Percentiles rank a stretch among this genome's conserved stretches.
Conservation (phyloP, 495 filamentous ascomycete species). For the Corynascus novoguineensis region DNA sequence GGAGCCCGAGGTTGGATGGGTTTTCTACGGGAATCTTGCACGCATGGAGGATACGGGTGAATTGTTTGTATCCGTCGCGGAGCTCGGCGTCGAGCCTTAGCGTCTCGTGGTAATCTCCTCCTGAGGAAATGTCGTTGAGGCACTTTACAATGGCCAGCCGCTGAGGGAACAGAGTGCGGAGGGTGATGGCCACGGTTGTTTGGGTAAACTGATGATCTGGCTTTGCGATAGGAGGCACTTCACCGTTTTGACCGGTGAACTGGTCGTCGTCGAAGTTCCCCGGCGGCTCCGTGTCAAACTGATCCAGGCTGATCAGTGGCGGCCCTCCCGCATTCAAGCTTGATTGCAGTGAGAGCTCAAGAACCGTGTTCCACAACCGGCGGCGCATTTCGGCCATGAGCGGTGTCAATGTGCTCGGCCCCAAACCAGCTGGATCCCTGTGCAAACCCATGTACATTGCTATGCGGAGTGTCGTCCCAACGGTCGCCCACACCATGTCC, state of each 20-base stretch:
- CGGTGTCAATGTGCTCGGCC: conserved; percentile 15
- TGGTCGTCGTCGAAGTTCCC: conserved; percentile 46
- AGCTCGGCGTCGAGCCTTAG: conserved; percentile 34
- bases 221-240: conserved; percentile 10
- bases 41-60: conserved; percentile 38
- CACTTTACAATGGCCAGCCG: conserved; percentile 44
- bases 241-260: conserved; percentile 7
- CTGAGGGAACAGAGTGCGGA: conserved; percentile 42
- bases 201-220: conserved; percentile 40
- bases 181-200: conserved; percentile 39
- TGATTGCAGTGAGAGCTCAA: conserved; percentile 51
- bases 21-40: conserved; percentile 9
- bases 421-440: conserved; percentile 19
- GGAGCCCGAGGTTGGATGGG: conserved; percentile 35
- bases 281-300: conserved; percentile 45
- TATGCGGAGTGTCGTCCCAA: conserved; percentile 18
- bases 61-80: conserved; percentile 30
- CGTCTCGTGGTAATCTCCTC: conserved; percentile 28
- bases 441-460: conserved; percentile 30
- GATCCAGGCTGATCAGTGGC: conserved; percentile 41
- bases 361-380: conserved; percentile 57
- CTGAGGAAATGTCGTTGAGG: conserved; percentile 40
- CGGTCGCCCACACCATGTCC: conserved; percentile 18
- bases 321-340: conserved; percentile 51
- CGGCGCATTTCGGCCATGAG: conserved; percentile 55